Base-by-base conservation (phyloP, 306 rosid genomes). In the Begonia loranthoides region DNA sequence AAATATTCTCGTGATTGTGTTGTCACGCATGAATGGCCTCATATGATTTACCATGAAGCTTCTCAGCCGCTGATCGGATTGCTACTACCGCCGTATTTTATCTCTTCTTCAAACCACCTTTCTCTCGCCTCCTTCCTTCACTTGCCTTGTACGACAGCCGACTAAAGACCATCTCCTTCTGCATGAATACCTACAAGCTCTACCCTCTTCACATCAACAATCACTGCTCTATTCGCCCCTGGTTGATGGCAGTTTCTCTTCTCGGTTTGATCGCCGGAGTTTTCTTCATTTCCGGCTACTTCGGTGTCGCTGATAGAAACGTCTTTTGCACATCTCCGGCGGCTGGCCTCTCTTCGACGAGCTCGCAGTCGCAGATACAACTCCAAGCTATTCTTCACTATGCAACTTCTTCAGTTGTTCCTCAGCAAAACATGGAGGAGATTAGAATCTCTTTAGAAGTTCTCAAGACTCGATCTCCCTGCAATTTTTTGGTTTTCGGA, bases 401-500 rank as follows among this genome's bases (percentile, higher is more conserved):
- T 77, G 99, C 99, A 10, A 90, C 99, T 0, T 72, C 99, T 3
- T 52, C 15, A 13, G 51, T 57, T 4, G 78, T 72, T 17, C 99
- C 99, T 0, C 95, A 86, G 17, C 99, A 90, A 50, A 73, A 89
- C 4, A 41, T 73, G 0, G 57, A 55, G 0, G 99, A 90, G 81
- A 80, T 90, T 78, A 59, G 15, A 56, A 66, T 78, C 59, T 70
- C 94, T 13, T 70, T 76, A 64, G 74, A 80, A 12, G 92, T 85
- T 3, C 69, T 90, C 13, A 73, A 76, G 57, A 47, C 83, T 0
- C 36, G 70, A 28, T 58, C 61, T 13, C 94, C 94, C 0, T 55
- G 71, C 74, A 90, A 85, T 33, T 90, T 90, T 49, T 90, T 90
- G 8, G 83, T 90, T 0, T 85, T 85, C 55, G 97, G 95, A 0